A percentile compares a stretch with the other conserved stretches of the same genome.
Evolutionary conservation across 352 stramenopile species (phyloP).

Genomic region (Aphanomyces astaci): DNA sequence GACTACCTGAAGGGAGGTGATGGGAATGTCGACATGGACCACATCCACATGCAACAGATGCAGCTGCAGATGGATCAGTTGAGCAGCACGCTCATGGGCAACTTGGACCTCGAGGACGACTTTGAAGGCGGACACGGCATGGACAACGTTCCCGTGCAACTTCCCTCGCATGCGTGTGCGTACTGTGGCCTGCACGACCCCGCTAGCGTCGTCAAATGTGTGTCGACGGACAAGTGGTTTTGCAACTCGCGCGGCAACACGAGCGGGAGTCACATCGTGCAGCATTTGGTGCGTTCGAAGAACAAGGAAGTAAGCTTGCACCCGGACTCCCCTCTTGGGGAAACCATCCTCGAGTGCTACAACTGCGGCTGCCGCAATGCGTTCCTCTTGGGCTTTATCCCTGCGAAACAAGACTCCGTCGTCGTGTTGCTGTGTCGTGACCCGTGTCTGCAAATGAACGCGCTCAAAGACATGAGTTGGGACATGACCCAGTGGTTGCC

Average conservation of each 20-base stretch:
- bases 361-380: constrained; percentile 98
- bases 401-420: constrained; percentile 92
- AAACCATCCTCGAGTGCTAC: constrained; percentile 99
- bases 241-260: constrained; percentile 95
- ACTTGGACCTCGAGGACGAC: constrained; percentile 19
- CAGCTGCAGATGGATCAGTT: constrained; percentile 12
- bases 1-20: not conserved
- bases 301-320: constrained; percentile 88
- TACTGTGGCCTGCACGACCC: constrained; percentile 98
- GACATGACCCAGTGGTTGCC: constrained; percentile 98
- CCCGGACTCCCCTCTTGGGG: constrained; percentile 92
- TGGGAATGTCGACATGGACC: not conserved
- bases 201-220: constrained; percentile 93
- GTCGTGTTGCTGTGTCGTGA: constrained; percentile 97
- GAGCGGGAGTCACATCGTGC: constrained; percentile 94
- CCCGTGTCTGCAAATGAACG: constrained; percentile 93
- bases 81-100: not conserved
- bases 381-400: constrained; percentile 98
- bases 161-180: constrained; percentile 89
- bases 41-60: constrained; percentile 12
- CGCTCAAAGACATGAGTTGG: constrained; percentile 99
- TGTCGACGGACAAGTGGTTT: constrained; percentile 96
- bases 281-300: constrained; percentile 95
- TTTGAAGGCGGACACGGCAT: not conserved
- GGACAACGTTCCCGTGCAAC: constrained; percentile 20